Percentiles rank a stretch among this genome's conserved stretches.
Evolutionary conservation across 2,329 filamentous ascomycete species (phyloP).

Genomic region (Grosmannia huntii): DNA sequence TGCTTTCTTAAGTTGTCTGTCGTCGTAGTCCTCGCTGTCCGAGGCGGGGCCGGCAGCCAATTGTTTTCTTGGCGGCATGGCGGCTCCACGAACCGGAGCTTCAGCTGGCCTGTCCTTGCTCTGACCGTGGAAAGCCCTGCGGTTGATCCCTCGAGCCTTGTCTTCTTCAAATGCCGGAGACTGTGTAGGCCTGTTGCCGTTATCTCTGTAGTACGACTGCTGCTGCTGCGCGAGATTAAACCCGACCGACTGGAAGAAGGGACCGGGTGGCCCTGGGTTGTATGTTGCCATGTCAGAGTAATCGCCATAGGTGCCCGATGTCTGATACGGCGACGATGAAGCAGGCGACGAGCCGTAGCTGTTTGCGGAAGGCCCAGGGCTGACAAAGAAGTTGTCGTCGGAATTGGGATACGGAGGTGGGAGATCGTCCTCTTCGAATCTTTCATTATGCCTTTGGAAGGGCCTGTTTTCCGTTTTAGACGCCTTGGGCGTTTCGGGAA

Average conservation of each 20-base stretch:
- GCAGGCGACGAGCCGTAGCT: neutral
- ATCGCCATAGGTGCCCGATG: neutral
- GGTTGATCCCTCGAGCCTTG: neutral
- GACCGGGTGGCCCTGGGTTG: neutral
- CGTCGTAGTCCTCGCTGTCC: neutral
- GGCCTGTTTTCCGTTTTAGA: neutral
- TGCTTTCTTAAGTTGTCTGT: neutral
- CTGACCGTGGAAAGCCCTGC: neutral
- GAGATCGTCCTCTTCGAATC: neutral
- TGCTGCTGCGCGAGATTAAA: slow-evolving; percentile 2
- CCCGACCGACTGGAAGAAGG: neutral
- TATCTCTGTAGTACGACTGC: neutral
- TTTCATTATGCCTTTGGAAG: neutral
- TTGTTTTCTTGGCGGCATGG: neutral
- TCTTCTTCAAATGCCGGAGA: neutral
- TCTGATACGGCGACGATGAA: neutral
- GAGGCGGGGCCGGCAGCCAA: neutral
- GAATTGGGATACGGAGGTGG: neutral
- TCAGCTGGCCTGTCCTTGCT: neutral
- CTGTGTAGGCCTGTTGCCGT: neutral
- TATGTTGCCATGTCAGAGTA: neutral
- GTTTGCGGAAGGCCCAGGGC: neutral
- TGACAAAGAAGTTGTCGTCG: neutral
- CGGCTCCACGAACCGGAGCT: neutral
- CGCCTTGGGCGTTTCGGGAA: neutral